Evolutionary conservation across 2,329 filamentous ascomycete species (phyloP), one percentile per base, ranked within the genome.

Genomic region (Exophiala bonariae): DNA sequence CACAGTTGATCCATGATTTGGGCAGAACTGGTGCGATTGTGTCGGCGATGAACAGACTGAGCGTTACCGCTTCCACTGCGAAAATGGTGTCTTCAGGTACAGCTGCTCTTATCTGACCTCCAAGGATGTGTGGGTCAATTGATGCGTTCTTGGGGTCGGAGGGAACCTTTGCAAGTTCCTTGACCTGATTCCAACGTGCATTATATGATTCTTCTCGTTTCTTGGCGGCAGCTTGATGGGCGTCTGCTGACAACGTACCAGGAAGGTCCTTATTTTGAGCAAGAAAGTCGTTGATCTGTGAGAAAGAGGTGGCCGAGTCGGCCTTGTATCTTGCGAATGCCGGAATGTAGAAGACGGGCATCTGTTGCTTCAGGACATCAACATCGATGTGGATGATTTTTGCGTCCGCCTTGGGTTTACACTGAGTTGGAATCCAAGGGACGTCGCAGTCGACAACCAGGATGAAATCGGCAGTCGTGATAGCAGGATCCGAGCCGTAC

Each of bases 391-490:
- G 83, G 47, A 80, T 77, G 53, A 87, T 79, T 49, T 75, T 80
- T 2, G 82, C 77, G 5, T 71, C 67, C 1, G 71, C 65, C 3
- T 71, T 74, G 0, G 83, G 83, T 36, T 76, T 75, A 67, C 79
- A 83, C 51, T 82, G 81, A 0, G 89, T 93, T n/a, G 85, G 83
- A 45, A 96, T 90, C 89, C 90, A 96, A 0, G 91, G 91, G 0
- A 96, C 89, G 62, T 96, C 91, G 55, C 89, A 95, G 66, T 96
- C 87, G 18, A 95, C 63, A 2, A 96, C 85, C 1, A 96, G 57
- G 49, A 96, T 95, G 9, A 89, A 80, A 64, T 96, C 92, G 0
- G 91, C 89, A 0, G 81, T 81, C 49, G 76, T 79, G 63, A 96
- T 87, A 33, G 77, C 75, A 2, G 87, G 81, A 41, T 95, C 86